phyloP scores from a whole-genome alignment of 139 green algal species.

The Coelastrella sp. region DNA sequence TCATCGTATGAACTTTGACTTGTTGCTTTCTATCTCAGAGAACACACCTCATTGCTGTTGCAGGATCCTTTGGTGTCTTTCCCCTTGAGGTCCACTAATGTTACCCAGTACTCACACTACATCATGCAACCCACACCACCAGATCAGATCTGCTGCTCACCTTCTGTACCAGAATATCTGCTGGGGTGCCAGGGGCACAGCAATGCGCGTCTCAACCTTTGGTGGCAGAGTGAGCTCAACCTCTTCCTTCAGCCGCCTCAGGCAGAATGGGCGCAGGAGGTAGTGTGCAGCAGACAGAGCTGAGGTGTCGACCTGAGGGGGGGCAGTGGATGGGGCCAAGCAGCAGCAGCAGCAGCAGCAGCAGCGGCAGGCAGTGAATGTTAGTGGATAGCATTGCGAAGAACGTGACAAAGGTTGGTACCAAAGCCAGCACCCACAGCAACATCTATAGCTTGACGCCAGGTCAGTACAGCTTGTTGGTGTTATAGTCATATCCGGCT shows the following conservation, averaged over 20 bases:
- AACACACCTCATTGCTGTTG: background rate
- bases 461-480: no score
- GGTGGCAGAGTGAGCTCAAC: conserved; percentile 69
- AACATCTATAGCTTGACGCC: no score
- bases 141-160: conserved; percentile 9
- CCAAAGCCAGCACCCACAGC: no score
- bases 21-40: no score
- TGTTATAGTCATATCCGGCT: no score
- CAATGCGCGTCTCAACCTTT: conserved; percentile 77
- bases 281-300: conserved; percentile 69
- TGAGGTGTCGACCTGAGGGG: conserved; percentile 61
- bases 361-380: no score
- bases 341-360: no score
- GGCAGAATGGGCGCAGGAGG: conserved; percentile 83
- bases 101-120: background rate
- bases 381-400: background rate
- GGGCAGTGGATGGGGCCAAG: no score
- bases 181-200: conserved; percentile 67
- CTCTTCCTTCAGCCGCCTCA: conserved; percentile 82
- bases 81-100: background rate
- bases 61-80: background rate
- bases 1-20: no score
- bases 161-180: conserved; percentile 67
- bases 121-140: background rate
- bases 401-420: background rate